Evolutionary conservation across 371 early-diverging fungal genomes (phyloP).

Genomic region (Nematocida displodere): DNA sequence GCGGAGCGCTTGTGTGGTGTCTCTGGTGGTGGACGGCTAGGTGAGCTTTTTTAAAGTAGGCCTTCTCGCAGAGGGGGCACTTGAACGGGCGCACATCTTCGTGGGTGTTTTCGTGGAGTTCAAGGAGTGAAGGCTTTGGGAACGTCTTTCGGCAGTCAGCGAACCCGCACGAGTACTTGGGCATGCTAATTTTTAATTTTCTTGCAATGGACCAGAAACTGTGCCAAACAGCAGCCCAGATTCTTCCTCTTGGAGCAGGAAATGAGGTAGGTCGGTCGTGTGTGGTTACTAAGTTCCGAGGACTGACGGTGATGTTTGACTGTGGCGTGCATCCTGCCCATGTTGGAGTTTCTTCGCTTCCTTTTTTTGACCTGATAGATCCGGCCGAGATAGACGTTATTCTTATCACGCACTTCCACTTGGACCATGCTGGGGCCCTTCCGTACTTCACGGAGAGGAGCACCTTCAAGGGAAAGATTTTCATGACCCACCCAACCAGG

Average conservation of each 20-base stretch:
- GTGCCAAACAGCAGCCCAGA: slow-evolving; percentile 61
- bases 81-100: slow-evolving; percentile 7
- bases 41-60: slow-evolving; percentile 28
- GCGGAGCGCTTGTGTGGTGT: neutral
- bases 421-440: slow-evolving; percentile 97
- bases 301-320: slow-evolving; percentile 87
- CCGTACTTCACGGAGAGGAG: slow-evolving; percentile 97
- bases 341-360: slow-evolving; percentile 85
- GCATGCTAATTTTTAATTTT: neutral
- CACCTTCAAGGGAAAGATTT: slow-evolving; percentile 89
- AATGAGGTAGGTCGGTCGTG: slow-evolving; percentile 98
- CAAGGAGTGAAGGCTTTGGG: slow-evolving; percentile 38
- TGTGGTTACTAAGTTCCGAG: slow-evolving; percentile 83
- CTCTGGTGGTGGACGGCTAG: neutral
- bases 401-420: slow-evolving; percentile 93
- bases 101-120: slow-evolving; percentile 45
- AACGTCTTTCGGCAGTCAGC: slow-evolving; percentile 11
- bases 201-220: slow-evolving; percentile 33
- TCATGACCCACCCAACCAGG: slow-evolving; percentile 99
- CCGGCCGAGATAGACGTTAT: slow-evolving; percentile 82
- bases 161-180: neutral
- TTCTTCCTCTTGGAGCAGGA: slow-evolving; percentile 95
- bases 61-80: slow-evolving; percentile 7
- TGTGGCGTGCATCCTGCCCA: slow-evolving; percentile 97
- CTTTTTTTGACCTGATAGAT: slow-evolving; percentile 94